Base-by-base conservation (phyloP, 2,329 filamentous ascomycete species). In the Cordyceps tenuipes region DNA sequence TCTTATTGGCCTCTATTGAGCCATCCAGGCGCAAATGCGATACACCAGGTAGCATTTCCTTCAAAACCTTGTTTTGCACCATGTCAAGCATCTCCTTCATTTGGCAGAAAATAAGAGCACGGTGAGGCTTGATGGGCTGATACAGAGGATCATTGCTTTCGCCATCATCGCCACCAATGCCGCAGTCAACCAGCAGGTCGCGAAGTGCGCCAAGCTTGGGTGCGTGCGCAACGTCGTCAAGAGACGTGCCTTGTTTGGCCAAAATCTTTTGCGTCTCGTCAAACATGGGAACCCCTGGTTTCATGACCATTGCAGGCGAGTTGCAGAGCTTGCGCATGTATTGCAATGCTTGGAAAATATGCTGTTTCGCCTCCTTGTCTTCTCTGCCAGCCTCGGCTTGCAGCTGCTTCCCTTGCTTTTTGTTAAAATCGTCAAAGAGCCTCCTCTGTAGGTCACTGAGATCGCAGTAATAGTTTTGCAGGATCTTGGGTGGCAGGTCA, bases 61-160 rank as follows among this genome's bases (percentile, higher is more conserved):
- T 91, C 44, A 99, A 77, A 1, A 99, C 94, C 61, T 93, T 92
- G 67, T 89, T 91, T 71, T 97, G 92, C 2, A 99, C 95, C 84
- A 99, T 97, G 73, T 99, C 94, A 26, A 99, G 82, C 95, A 99
- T 99, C 73, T 99, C 94, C 76, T 99, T 99, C 91, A 99, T 97
- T 72, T 99, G 94, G 69, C 94, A 99, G 80, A 99, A 99, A 66
- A 99, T 89, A 31, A 99, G 83, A 0, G 94, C 95, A 49, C 94
- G 90, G 71, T 99, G 94, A 34, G 93, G 94, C 63, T 94, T 96
- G 71, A 99, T 95, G 46, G 92, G 95, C 72, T 90, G 82, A 68
- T 85, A 85, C 17, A 85, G 75, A 2, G 82, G 82, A 62, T 85
- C 82, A 57, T 77, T 82, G 1, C 76, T 74, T 56, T 83, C 82